Evolutionary conservation across 169 alveolate genomes (phyloP).

Genomic region (Plasmodium sp.): DNA sequence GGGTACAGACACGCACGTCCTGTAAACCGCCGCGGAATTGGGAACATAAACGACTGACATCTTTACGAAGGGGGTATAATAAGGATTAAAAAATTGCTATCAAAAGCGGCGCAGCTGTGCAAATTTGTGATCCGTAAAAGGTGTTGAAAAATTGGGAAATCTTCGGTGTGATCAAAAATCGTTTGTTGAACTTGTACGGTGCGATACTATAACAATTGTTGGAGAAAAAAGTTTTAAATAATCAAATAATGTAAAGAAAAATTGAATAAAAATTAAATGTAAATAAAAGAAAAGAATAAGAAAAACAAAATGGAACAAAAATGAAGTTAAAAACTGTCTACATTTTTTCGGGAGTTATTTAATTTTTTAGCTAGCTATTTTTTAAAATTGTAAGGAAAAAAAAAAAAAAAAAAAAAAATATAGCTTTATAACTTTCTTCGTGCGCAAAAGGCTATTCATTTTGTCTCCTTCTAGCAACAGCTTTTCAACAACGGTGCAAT

Average conservation of each 20-base stretch:
- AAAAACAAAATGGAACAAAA: neutral
- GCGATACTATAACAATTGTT: neutral
- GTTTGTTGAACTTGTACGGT: neutral
- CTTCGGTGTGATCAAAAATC: neutral
- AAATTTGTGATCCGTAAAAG: neutral
- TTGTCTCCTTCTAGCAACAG: neutral
- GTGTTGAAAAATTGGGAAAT: neutral
- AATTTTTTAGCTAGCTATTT: neutral
- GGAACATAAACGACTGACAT: conserved; percentile 58
- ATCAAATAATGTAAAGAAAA: neutral
- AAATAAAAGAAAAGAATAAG: neutral
- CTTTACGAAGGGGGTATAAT: neutral
- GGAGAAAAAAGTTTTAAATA: neutral
- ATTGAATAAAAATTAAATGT: neutral
- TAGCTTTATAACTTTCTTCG: neutral
- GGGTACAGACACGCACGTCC: conserved; percentile 47
- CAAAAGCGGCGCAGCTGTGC: neutral
- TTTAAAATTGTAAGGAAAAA: neutral
- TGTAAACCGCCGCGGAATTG: conserved; percentile 14
- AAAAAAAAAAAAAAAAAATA: neutral
- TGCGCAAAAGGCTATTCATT: neutral
- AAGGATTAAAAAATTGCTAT: neutral
- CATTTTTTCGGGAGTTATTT: neutral
- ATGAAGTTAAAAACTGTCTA: neutral
- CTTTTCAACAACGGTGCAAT: neutral